These are phyloP conservation scores for Coemansia sp. DNA, from an alignment of 192 early-diverging fungal genomes.

Conservation along the genomic window DNA sequence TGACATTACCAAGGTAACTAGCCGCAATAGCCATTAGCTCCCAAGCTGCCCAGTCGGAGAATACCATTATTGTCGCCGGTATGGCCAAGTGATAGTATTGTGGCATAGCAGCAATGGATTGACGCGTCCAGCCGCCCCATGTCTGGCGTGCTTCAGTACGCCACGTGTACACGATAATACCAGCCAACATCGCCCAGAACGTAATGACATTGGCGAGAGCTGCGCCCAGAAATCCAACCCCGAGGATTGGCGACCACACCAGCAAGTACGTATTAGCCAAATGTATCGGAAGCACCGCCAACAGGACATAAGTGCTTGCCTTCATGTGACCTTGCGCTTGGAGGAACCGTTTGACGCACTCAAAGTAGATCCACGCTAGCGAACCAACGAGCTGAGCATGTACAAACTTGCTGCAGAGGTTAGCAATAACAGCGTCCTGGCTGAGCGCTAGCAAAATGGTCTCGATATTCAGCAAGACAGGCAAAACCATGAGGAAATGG, in stretches of 20 bases:
- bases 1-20: conserved; percentile 60
- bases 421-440: conserved; percentile 73
- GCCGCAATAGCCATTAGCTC: conserved; percentile 54
- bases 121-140: conserved; percentile 73
- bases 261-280: conserved; percentile 73
- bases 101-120: conserved; percentile 39
- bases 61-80: conserved; percentile 75
- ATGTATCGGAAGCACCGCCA: conserved; percentile 73
- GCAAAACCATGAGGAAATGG: conserved; percentile 70
- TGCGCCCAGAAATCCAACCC: conserved; percentile 81
- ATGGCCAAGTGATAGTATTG: conserved; percentile 66
- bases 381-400: conserved; percentile 69
- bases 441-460: conserved; percentile 63
- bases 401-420: conserved; percentile 69
- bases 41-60: conserved; percentile 64
- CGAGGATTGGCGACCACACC: conserved; percentile 68
- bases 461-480: conserved; percentile 73
- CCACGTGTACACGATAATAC: conserved; percentile 64
- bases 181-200: conserved; percentile 70
- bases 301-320: conserved; percentile 72
- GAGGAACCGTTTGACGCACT: conserved; percentile 83
- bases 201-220: conserved; percentile 77
- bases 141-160: conserved; percentile 57
- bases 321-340: conserved; percentile 93
- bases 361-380: conserved; percentile 77